phyloP scores from a whole-genome alignment of 768 basidiomycete genomes.

The Kockovaella imperatae region DNA sequence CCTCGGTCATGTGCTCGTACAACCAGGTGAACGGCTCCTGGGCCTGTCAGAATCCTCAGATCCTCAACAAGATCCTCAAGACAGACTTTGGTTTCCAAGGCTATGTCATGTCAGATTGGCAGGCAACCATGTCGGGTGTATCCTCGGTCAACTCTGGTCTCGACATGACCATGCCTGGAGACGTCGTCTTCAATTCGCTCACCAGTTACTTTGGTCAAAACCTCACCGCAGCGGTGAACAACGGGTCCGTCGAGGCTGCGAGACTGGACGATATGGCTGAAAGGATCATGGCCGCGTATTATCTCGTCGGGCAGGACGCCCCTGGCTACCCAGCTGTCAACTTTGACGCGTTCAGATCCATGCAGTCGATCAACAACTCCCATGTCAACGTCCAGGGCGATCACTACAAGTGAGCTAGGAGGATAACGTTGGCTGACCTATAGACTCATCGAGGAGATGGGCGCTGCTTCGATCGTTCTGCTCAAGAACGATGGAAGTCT shows the following conservation, averaged over 20 bases:
- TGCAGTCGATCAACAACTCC: conserved; percentile 32
- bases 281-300: conserved; percentile 56
- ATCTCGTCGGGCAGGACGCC: conserved; percentile 41
- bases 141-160: conserved; percentile 28
- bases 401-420: conserved; percentile 49
- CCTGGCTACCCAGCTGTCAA: conserved; percentile 60
- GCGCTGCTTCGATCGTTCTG: conserved; percentile 63
- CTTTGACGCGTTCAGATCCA: conserved; percentile 53
- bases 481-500: conserved; percentile 63
- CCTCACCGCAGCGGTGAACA: conserved; percentile 60
- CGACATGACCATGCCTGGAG: conserved; percentile 48
- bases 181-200: conserved; percentile 32
- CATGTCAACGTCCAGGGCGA: conserved; percentile 57
- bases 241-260: conserved; percentile 58
- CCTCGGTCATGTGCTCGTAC: conserved; percentile 50
- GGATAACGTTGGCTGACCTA: neutral
- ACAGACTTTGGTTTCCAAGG: conserved; percentile 46
- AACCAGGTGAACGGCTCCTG: conserved; percentile 44
- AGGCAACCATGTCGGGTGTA: conserved; percentile 36
- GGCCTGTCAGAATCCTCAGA: conserved; percentile 43
- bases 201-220: conserved; percentile 57
- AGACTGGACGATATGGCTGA: conserved; percentile 58
- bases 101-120: conserved; percentile 42
- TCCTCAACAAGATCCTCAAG: conserved; percentile 44
- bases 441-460: conserved; percentile 61